These are phyloP conservation scores for Thelonectria rubi DNA, from an alignment of 2,329 filamentous ascomycete species.

Conservation along the genomic window DNA sequence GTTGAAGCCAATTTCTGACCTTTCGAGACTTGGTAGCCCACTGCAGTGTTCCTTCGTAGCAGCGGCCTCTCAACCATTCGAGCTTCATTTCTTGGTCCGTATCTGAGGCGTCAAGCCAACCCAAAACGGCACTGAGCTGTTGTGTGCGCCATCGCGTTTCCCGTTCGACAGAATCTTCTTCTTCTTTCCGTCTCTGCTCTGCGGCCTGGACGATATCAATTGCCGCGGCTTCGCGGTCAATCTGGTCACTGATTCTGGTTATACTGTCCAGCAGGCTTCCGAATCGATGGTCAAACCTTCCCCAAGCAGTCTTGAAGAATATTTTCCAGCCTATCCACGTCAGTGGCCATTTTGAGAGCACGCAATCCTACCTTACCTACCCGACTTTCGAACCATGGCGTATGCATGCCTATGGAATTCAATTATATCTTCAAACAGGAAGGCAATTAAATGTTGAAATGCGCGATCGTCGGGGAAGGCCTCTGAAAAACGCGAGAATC, in stretches of 20 bases:
- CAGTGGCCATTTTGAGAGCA: not conserved
- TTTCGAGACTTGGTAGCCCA: slow-evolving; percentile 11
- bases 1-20: slow-evolving; percentile 12
- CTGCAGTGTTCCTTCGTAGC: slow-evolving; percentile 3
- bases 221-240: slow-evolving; percentile 15
- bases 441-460: slow-evolving; percentile 7
- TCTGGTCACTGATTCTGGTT: slow-evolving; percentile 3
- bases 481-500: not conserved
- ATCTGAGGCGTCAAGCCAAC: slow-evolving; percentile 11
- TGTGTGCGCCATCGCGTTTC: slow-evolving; percentile 4
- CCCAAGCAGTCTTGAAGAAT: slow-evolving; percentile 16
- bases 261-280: slow-evolving; percentile 6
- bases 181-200: slow-evolving; percentile 5
- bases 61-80: slow-evolving; percentile 5
- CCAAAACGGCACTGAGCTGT: not conserved
- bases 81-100: slow-evolving; percentile 13
- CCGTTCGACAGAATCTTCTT: not conserved
- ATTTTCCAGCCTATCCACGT: slow-evolving; percentile 6
- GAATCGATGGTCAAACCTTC: slow-evolving; percentile 14
- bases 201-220: slow-evolving; percentile 8
- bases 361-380: not conserved
- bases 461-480: slow-evolving; percentile 3
- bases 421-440: slow-evolving; percentile 6
- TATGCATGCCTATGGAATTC: slow-evolving; percentile 6
- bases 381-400: slow-evolving; percentile 3